Percentiles rank a stretch among this genome's conserved stretches.
These are phyloP conservation scores for Plasmodium gaboni DNA, from an alignment of 169 alveolate genomes.

Conservation along the genomic window DNA sequence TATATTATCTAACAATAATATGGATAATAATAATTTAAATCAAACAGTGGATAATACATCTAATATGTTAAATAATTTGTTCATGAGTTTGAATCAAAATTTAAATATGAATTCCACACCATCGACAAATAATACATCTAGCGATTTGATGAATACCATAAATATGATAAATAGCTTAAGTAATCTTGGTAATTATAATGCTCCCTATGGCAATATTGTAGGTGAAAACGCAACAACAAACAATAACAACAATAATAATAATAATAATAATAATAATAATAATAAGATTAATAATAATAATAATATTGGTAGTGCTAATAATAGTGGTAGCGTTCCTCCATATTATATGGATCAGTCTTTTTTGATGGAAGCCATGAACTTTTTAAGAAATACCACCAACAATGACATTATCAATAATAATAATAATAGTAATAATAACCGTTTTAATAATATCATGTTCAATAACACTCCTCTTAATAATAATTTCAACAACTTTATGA, in stretches of 20 bases:
- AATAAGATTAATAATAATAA: not conserved
- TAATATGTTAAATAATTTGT: conserved; percentile 23
- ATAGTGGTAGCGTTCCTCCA: not conserved
- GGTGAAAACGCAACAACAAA: not conserved
- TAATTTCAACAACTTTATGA: no score
- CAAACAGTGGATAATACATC: not conserved
- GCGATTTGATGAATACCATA: not conserved
- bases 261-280: not conserved
- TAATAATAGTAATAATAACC: not conserved
- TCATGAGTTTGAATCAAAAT: conserved; percentile 32
- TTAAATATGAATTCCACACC: conserved; percentile 4
- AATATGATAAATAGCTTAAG: conserved; percentile 1
- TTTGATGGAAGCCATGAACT: not conserved
- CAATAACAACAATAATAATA: not conserved
- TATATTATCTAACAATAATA: conserved; percentile 9
- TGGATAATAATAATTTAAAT: not conserved
- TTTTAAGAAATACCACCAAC: not conserved
- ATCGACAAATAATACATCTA: not conserved
- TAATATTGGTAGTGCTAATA: not conserved
- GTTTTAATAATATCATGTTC: no score
- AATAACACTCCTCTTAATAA: no score
- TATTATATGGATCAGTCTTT: not conserved
- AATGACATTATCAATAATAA: not conserved
- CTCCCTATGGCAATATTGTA: not conserved
- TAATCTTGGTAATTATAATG: not conserved